Conservation (phyloP, 2,329 filamentous ascomycete genomes). For the Orbilia quercus region DNA sequence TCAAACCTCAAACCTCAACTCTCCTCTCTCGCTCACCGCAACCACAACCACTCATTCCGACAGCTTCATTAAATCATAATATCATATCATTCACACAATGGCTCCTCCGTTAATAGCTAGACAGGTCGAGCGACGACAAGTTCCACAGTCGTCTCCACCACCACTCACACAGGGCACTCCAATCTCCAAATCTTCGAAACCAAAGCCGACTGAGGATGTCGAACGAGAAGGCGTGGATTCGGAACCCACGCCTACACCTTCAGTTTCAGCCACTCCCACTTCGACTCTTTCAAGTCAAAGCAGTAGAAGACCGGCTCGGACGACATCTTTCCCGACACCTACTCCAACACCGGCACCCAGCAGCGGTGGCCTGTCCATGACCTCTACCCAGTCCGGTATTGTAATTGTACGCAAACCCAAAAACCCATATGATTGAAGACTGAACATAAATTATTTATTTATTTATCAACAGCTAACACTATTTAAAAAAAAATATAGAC, state of each 20-base stretch:
- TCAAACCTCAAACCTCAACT: not conserved
- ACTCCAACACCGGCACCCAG: constrained; percentile 8
- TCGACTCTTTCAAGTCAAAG: not conserved
- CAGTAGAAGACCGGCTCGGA: not conserved
- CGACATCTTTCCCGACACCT: constrained; percentile 7
- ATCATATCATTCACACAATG: constrained; percentile 19
- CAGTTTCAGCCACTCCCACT: too few relatives aligned
- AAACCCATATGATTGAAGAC: not conserved
- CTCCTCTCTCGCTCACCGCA: not conserved
- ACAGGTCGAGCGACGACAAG: constrained; percentile 18
- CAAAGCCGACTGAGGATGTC: not conserved
- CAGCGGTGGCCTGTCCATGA: constrained; percentile 40
- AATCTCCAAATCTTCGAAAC: not conserved
- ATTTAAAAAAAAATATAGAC: constrained; percentile 14
- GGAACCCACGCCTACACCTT: too few relatives aligned
- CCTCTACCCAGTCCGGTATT: constrained; percentile 32
- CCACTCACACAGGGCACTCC: not conserved
- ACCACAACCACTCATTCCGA: constrained; percentile 4
- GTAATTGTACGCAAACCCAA: constrained; percentile 39
- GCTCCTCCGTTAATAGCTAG: constrained; percentile 51
- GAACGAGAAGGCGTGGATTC: not conserved
- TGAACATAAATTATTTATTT: not conserved
- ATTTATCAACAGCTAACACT: constrained; percentile 6
- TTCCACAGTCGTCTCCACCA: not conserved
- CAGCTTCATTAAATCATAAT: not conserved